phyloP scores from a whole-genome alignment of 2,329 filamentous ascomycete genomes.

The Pseudovirgaria hyperparasitica region DNA sequence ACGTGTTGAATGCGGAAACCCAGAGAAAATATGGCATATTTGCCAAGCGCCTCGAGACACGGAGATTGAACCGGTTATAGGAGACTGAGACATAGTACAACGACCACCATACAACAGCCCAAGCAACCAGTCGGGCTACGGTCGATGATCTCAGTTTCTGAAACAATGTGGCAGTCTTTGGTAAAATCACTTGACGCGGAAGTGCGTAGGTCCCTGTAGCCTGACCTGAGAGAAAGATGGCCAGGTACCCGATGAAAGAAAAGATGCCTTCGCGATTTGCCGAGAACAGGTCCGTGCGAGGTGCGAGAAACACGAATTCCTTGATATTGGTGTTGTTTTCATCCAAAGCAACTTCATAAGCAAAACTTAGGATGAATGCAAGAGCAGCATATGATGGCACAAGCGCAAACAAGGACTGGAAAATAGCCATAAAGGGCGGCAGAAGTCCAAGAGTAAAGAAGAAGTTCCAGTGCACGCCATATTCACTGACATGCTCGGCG shows the following conservation, averaged over 20 bases:
- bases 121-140: conserved; percentile 49
- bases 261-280: conserved; percentile 95
- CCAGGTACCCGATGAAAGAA: conserved; percentile 84
- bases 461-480: conserved; percentile 99
- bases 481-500: conserved; percentile 92
- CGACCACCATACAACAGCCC: conserved; percentile 54
- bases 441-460: conserved; percentile 91
- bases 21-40: conserved; percentile 91
- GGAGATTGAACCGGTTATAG: conserved; percentile 48
- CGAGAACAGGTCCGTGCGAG: conserved; percentile 64
- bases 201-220: conserved; percentile 70
- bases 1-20: conserved; percentile 81
- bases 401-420: conserved; percentile 57
- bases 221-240: conserved; percentile 86
- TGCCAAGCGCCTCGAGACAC: conserved; percentile 76
- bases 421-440: conserved; percentile 76
- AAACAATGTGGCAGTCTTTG: conserved; percentile 29
- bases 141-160: conserved; percentile 42
- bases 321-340: conserved; percentile 55
- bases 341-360: conserved; percentile 67
- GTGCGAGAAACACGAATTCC: conserved; percentile 69
- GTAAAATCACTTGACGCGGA: conserved; percentile 38
- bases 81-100: conserved; percentile 60
- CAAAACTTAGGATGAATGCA: conserved; percentile 52
- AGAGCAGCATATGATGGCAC: conserved; percentile 68